Percentiles rank a stretch among this genome's conserved stretches.
phyloP scores from a whole-genome alignment of 1,284 basidiomycete genomes.

The Kalmanozyma brasiliensis region DNA sequence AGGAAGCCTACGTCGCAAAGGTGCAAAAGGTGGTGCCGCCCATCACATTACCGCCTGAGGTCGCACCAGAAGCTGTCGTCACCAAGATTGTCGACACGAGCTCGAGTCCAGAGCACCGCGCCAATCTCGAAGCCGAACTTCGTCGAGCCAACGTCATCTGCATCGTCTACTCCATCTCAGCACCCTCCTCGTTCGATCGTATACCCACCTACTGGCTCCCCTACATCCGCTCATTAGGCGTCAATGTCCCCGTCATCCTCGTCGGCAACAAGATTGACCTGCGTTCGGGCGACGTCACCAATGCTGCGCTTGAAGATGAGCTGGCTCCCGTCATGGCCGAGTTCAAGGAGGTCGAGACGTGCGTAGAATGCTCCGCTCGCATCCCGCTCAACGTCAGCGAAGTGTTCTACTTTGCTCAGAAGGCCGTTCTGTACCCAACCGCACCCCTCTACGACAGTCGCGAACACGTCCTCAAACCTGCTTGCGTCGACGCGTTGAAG shows the following conservation, averaged over 20 bases:
- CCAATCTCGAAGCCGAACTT: conserved; percentile 91
- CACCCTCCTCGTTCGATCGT: conserved; percentile 92
- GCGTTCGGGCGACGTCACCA: conserved; percentile 89
- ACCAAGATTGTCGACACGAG: conserved; percentile 66
- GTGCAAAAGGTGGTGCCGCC: conserved; percentile 72
- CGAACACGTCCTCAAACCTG: conserved; percentile 85
- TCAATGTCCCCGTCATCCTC: conserved; percentile 91
- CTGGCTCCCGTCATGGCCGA: conserved; percentile 67
- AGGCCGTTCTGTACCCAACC: conserved; percentile 95
- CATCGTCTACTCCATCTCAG: conserved; percentile 92
- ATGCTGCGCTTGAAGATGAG: conserved; percentile 86
- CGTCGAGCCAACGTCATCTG: conserved; percentile 97
- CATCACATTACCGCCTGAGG: conserved; percentile 64
- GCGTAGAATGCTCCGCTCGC: conserved; percentile 93
- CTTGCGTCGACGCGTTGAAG: conserved; percentile 85
- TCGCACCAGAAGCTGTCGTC: conserved; percentile 63
- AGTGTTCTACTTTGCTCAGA: conserved; percentile 99
- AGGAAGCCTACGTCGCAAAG: conserved; percentile 88
- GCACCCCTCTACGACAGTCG: conserved; percentile 96
- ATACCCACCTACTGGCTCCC: conserved; percentile 99
- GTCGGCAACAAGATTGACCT: conserved; percentile 99
- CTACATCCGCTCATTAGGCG: conserved; percentile 92
- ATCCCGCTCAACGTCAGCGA: conserved; percentile 85
- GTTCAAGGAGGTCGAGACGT: conserved; percentile 81
- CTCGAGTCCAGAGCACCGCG: conserved; percentile 76